Base-by-base conservation (phyloP, 2,329 filamentous ascomycete species). In the Paraphaeosphaeria sporulosa region DNA sequence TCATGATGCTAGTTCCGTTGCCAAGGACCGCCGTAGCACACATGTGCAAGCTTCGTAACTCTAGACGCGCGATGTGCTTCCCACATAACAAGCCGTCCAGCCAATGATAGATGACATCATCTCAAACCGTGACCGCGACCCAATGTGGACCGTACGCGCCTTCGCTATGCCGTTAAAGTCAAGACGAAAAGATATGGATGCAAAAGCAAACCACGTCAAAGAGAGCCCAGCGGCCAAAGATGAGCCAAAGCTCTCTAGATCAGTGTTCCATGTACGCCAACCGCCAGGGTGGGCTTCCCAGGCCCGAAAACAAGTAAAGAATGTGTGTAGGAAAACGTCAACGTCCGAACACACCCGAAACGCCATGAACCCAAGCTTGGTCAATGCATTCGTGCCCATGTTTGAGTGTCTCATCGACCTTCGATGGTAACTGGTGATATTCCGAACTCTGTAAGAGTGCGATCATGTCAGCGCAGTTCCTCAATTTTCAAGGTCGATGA, bases 401-500 rank as follows among this genome's bases (percentile, higher is more conserved):
- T 43, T 3, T 38, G 10, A 32, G 36, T 13, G 19, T 23, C 4
- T 15, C 32, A 34, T 15, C 23, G 19, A 43, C 10, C 40, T 32
- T 38, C 30, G 12, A 27, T 13, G 7, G 40, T 15, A 23, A 57
- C 32, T 43, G 23, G 34, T 23, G 46, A 50, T 19, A 13, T 12
- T 17, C n/a, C 36, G 34, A 5, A 23, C 32, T 48, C 55, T 57
- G 27, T 34, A 7, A 25, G 27, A 36, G 36, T 38, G 17, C 40
- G 34, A 50, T 23, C 15, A 55, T 23, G 47, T 57, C 38, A 57
- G 47, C 55, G 40, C 46, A 34, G 51, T 43, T 47, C 15, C 58
- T 60, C 43, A 60, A 42, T 12, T 46, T 55, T 58, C 62, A 43
- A 67, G 61, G 5, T 70, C 71, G 63, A 67, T 63, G 9, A 70